Percentiles rank a stretch among this genome's conserved stretches.
Evolutionary conservation across 805 yeast species (phyloP).

Genomic region (Yarrowia keelungensis): DNA sequence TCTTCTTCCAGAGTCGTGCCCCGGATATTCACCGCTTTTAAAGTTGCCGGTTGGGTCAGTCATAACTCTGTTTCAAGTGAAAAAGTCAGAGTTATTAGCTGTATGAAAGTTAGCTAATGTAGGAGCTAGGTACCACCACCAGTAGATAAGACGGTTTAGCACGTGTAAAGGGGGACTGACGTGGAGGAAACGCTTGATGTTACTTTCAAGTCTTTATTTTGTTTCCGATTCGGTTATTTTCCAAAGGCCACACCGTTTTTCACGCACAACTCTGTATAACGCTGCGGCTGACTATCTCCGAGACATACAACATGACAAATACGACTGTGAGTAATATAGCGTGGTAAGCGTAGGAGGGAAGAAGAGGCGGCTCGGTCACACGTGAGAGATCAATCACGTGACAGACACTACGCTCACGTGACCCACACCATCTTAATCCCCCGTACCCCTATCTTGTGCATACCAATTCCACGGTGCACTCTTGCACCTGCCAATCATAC

Average conservation of each 20-base stretch:
- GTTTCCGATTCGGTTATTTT: too few species aligned
- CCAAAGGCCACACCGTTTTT: too few species aligned
- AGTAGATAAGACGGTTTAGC: background rate
- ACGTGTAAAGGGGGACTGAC: background rate
- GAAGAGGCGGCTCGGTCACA: too few species aligned
- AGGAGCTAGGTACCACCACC: background rate
- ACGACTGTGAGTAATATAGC: background rate
- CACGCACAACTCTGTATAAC: background rate
- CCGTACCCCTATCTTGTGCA: background rate
- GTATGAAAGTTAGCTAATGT: constrained; percentile 4
- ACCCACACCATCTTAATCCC: too few species aligned
- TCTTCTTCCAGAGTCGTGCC: background rate
- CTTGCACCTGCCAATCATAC: constrained; percentile 7
- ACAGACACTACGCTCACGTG: too few species aligned
- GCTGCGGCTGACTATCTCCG: constrained; percentile 8
- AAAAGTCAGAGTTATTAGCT: too few species aligned
- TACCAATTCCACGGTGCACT: background rate
- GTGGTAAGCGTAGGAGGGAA: too few species aligned
- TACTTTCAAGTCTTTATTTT: too few species aligned
- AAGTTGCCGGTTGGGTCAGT: constrained; percentile 23
- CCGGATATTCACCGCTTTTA: constrained; percentile 32
- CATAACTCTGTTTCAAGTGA: constrained; percentile 4
- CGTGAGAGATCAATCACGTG: too few species aligned
- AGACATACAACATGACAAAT: background rate
- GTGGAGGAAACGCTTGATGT: too few species aligned